Evolutionary conservation across 2,329 filamentous ascomycete genomes (phyloP).

Genomic region (Alternaria metachromatica): DNA sequence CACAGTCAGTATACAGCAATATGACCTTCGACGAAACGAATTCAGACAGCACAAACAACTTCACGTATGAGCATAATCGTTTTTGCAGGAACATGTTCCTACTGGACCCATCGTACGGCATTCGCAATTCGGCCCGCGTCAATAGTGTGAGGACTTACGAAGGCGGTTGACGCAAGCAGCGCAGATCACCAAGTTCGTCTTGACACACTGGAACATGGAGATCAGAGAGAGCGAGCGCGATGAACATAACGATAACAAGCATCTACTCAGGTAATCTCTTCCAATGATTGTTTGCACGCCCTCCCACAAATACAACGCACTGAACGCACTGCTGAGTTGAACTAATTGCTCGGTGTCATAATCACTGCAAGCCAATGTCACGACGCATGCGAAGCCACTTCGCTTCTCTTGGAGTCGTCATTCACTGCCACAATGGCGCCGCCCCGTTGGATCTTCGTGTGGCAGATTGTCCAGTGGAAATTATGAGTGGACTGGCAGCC

Average conservation of each 20-base stretch:
- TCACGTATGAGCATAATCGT: neutral
- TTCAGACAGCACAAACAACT: neutral
- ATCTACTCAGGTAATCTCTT: neutral
- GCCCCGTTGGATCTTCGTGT: neutral
- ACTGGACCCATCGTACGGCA: neutral
- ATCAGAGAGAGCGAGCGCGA: neutral
- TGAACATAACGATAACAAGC: neutral
- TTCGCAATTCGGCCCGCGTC: neutral
- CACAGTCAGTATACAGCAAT: neutral
- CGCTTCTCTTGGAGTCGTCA: constrained; percentile 2
- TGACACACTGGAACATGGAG: neutral
- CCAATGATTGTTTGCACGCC: neutral
- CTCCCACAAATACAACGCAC: neutral
- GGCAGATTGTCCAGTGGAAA: constrained; percentile 4
- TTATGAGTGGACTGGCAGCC: constrained; percentile 14
- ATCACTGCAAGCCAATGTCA: neutral
- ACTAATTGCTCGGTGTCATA: neutral
- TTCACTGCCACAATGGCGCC: constrained; percentile 5
- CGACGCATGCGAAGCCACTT: neutral
- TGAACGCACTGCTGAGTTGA: neutral
- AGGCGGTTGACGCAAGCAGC: constrained; percentile 3
- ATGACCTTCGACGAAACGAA: neutral
- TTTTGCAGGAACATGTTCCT: neutral
- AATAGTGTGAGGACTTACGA: neutral
- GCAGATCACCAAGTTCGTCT: neutral